These are phyloP conservation scores for Trifolium fragiferum DNA, from an alignment of 306 rosid species.

Conservation along the genomic window DNA sequence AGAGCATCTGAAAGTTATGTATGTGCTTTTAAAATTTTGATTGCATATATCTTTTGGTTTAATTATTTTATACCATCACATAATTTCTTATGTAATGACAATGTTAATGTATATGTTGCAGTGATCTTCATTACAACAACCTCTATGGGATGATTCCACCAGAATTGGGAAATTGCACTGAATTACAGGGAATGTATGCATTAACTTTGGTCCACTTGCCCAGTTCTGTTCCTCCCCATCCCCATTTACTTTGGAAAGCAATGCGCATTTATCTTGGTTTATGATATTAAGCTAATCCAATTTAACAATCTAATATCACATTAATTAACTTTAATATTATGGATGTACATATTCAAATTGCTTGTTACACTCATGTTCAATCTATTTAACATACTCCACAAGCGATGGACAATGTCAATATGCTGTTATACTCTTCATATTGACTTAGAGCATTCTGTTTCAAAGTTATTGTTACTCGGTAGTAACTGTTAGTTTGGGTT, in stretches of 20 bases:
- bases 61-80: slow-evolving; percentile 28
- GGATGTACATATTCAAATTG: slow-evolving; percentile 23
- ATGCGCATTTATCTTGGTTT: slow-evolving; percentile 22
- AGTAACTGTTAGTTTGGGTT: slow-evolving; percentile 41
- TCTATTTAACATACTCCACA: slow-evolving; percentile 21
- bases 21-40: slow-evolving; percentile 49
- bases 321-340: slow-evolving; percentile 27
- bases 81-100: slow-evolving; percentile 36
- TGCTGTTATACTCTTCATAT: slow-evolving; percentile 30
- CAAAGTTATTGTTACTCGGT: slow-evolving; percentile 28
- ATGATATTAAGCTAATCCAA: slow-evolving; percentile 20
- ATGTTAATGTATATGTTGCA: slow-evolving; percentile 47
- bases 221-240: slow-evolving; percentile 25
- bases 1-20: slow-evolving; percentile 79
- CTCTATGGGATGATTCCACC: slow-evolving; percentile 88
- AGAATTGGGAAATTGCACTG: slow-evolving; percentile 91
- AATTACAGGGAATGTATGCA: slow-evolving; percentile 77
- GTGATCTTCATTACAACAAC: slow-evolving; percentile 84
- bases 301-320: slow-evolving; percentile 3
- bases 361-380: not conserved
- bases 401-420: not conserved
- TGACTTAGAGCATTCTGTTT: slow-evolving; percentile 16
- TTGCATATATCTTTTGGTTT: slow-evolving; percentile 7
- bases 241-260: slow-evolving; percentile 33
- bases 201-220: slow-evolving; percentile 32